A percentile compares a stretch with the other conserved stretches of the same genome.
Evolutionary conservation across 331 rosid species (phyloP).

Genomic region (Cydonia oblonga): DNA sequence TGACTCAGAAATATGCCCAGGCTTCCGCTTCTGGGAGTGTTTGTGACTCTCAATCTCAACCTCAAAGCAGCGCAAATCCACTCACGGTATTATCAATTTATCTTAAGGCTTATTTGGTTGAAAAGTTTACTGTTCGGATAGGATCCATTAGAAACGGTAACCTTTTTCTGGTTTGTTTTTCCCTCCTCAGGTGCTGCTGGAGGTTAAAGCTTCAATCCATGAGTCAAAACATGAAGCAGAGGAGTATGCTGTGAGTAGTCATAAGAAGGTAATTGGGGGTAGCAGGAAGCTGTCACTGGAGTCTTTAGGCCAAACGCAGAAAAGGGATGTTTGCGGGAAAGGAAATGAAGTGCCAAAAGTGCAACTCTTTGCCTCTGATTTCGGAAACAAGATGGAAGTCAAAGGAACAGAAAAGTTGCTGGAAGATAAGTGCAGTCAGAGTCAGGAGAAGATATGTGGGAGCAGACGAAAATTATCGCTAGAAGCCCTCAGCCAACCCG

Average conservation of each 20-base stretch:
- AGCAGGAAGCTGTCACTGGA: slow-evolving; percentile 19
- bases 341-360: slow-evolving; percentile 1
- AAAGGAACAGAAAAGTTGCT: slow-evolving; percentile 6
- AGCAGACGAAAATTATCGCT: slow-evolving; percentile 16
- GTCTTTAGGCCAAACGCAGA: background rate
- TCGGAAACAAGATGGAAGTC: background rate
- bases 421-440: background rate
- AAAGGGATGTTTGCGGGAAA: background rate
- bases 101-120: background rate
- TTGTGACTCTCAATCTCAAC: background rate
- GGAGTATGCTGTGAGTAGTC: slow-evolving; percentile 5
- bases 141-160: background rate
- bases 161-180: background rate
- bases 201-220: background rate
- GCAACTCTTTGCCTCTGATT: background rate
- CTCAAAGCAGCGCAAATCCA: background rate
- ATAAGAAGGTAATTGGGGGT: slow-evolving; percentile 1
- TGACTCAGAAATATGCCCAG: slow-evolving; percentile 28
- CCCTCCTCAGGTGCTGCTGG: slow-evolving; percentile 3
- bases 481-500: slow-evolving; percentile 2
- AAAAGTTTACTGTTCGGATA: background rate
- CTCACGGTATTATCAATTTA: slow-evolving; percentile 3
- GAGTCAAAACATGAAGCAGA: slow-evolving; percentile 2
- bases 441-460: slow-evolving; percentile 11
- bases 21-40: slow-evolving; percentile 10